phyloP scores from a whole-genome alignment of 768 basidiomycete species.

The Suillus subluteus region DNA sequence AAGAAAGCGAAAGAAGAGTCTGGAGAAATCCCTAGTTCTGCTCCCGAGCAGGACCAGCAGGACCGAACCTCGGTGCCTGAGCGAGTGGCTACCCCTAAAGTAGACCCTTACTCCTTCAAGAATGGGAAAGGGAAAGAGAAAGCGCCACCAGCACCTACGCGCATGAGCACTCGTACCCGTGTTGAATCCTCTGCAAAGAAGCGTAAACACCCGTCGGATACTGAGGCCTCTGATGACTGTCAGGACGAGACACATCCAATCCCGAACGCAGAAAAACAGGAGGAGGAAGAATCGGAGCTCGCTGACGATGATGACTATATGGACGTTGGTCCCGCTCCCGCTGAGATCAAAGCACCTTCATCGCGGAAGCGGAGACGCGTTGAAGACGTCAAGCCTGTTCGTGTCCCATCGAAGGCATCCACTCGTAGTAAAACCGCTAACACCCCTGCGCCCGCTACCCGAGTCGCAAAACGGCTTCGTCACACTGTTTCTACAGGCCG shows the following conservation, averaged over 20 bases:
- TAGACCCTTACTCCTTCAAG: slow-evolving; percentile 14
- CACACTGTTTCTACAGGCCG: slow-evolving; percentile 37
- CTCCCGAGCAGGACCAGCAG: slow-evolving; percentile 54
- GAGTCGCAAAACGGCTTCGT: slow-evolving; percentile 44
- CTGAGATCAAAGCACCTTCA: slow-evolving; percentile 22
- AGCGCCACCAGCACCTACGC: slow-evolving; percentile 11
- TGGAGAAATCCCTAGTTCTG: slow-evolving; percentile 57
- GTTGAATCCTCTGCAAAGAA: slow-evolving; percentile 23
- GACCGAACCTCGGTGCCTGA: slow-evolving; percentile 14
- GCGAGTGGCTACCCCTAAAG: slow-evolving; percentile 14
- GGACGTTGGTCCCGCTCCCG: slow-evolving; percentile 35
- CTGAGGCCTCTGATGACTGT: slow-evolving; percentile 24
- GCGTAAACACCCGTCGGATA: slow-evolving; percentile 28
- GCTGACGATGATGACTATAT: slow-evolving; percentile 47
- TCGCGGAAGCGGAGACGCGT: slow-evolving; percentile 51
- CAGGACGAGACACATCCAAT: slow-evolving; percentile 10
- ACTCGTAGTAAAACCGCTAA: slow-evolving; percentile 30
- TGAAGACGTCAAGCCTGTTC: slow-evolving; percentile 29
- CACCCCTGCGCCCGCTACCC: slow-evolving; percentile 34
- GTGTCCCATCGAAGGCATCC: slow-evolving; percentile 26
- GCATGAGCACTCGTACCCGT: slow-evolving; percentile 10
- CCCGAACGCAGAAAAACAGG: slow-evolving; percentile 32
- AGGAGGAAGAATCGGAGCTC: slow-evolving; percentile 45
- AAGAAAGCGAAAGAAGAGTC: slow-evolving; percentile 29
- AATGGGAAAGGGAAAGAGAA: slow-evolving; percentile 3